Conservation (phyloP, 1,284 basidiomycete species). For the Apiotrichum veenhuisii region DNA sequence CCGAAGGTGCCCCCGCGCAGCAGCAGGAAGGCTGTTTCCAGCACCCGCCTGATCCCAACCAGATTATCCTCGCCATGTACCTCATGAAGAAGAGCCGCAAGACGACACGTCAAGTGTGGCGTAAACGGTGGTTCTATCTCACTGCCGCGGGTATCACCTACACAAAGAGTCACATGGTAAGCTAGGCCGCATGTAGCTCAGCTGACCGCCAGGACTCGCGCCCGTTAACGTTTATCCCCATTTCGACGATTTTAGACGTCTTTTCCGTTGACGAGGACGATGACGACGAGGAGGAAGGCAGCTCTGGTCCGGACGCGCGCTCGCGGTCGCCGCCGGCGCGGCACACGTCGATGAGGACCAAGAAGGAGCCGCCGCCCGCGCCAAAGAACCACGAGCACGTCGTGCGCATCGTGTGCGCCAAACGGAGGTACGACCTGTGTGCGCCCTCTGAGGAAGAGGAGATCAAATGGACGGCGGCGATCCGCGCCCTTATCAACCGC, state of each 20-base stretch:
- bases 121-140: constrained; percentile 88
- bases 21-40: neutral
- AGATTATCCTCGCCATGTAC: constrained; percentile 80
- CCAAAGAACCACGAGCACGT: constrained; percentile 54
- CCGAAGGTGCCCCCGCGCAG: constrained; percentile 1
- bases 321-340: neutral
- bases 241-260: constrained; percentile 83
- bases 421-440: constrained; percentile 80
- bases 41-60: constrained; percentile 53
- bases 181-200: constrained; percentile 15
- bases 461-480: constrained; percentile 94
- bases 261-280: constrained; percentile 57
- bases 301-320: constrained; percentile 3
- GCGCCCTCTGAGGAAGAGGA: constrained; percentile 97
- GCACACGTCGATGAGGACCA: constrained; percentile 1
- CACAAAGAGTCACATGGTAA: constrained; percentile 81
- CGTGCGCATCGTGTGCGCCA: constrained; percentile 95
- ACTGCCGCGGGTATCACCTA: constrained; percentile 77
- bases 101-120: constrained; percentile 86
- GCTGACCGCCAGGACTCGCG: constrained; percentile 66
- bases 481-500: constrained; percentile 72
- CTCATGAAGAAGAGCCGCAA: constrained; percentile 85
- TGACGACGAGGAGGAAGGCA: constrained; percentile 17
- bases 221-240: constrained; percentile 77
- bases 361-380: neutral